These are phyloP conservation scores for Pseudocercospora cruenta DNA, from an alignment of 2,329 filamentous ascomycete species.

Conservation along the genomic window DNA sequence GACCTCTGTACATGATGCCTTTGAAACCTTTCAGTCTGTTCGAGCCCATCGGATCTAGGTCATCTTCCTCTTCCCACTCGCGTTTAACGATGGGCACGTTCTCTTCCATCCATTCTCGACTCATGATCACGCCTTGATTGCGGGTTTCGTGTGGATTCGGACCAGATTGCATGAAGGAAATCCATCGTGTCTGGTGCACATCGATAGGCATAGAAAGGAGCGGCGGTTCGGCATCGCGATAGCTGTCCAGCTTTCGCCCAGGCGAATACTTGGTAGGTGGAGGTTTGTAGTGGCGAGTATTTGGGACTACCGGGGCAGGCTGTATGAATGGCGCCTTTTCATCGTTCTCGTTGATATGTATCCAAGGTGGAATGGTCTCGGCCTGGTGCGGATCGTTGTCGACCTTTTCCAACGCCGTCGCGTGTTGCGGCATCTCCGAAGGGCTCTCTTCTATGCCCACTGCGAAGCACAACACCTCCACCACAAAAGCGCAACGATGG, in stretches of 20 bases:
- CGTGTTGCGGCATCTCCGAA: constrained; percentile 32
- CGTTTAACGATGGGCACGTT: constrained; percentile 52
- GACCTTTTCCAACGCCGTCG: constrained; percentile 12
- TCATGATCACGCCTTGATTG: constrained; percentile 41
- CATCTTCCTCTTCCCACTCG: constrained; percentile 60
- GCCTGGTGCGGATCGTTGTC: constrained; percentile 34
- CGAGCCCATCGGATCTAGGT: constrained; percentile 40
- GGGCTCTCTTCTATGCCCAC: neutral
- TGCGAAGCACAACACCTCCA: constrained; percentile 3
- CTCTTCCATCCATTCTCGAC: constrained; percentile 53
- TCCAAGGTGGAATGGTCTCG: constrained; percentile 41
- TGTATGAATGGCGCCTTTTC: constrained; percentile 31
- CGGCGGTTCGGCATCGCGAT: constrained; percentile 40
- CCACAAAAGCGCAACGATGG: neutral
- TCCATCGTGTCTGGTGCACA: constrained; percentile 40
- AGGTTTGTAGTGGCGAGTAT: constrained; percentile 34
- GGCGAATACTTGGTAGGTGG: constrained; percentile 37
- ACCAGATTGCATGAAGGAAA: constrained; percentile 42
- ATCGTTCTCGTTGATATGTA: constrained; percentile 39
- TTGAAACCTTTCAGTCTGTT: constrained; percentile 49
- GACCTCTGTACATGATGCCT: constrained; percentile 35
- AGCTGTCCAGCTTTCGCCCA: constrained; percentile 42
- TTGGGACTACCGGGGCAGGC: constrained; percentile 30
- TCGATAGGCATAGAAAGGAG: constrained; percentile 40
- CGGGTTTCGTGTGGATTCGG: constrained; percentile 39